Evolutionary conservation across 1,284 basidiomycete genomes (phyloP), one percentile per base, ranked within the genome.

Genomic region (Boletus semigastroideus): DNA sequence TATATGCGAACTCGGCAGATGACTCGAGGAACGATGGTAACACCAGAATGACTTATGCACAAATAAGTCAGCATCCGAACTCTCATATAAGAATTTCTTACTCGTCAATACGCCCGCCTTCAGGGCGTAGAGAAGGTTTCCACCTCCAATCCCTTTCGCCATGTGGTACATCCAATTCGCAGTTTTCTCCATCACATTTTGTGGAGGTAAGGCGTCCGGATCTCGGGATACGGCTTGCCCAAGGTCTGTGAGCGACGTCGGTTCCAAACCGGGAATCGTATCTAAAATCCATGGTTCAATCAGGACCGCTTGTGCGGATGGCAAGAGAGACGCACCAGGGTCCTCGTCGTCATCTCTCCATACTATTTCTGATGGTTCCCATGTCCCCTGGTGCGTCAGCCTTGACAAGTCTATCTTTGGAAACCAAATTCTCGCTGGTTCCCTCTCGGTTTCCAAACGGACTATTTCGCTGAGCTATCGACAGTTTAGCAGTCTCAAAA

Each of bases 51-150:
- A 84, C 85, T n/a, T 84, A 49, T 17, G 31, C 25, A 25, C 16
- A 33, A 25, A 19, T 25, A 37, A 40, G 22, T 47, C 34, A 49
- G 17, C 42, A 37, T 39, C 19, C 2, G 2, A 20, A 41, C 22
- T 19, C 17, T 20, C 12, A 19, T 7, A 39, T 5, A 3, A 25
- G 22, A 34, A 48, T 3, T 40, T 51, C 69, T 53, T 41, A 77
- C 83, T 75, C 37, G 86, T 83, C 44, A 94, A 65, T 10, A 86
- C 57, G 0, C 83, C 90, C 1, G 87, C 91, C 69, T 96, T 96
- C 57, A 94, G 49, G 0, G 88, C 89, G 57, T 86, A 95, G 52
- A 93, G 71, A 3, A 72, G 67, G 59, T 90, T 87, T 6, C 86
- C 87, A 16, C 74, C 68, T 3, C 75, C 72, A 0, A 87, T 58